Evolutionary conservation across 208 protist genomes (phyloP).

Genomic region (Naegleria fowleri): DNA sequence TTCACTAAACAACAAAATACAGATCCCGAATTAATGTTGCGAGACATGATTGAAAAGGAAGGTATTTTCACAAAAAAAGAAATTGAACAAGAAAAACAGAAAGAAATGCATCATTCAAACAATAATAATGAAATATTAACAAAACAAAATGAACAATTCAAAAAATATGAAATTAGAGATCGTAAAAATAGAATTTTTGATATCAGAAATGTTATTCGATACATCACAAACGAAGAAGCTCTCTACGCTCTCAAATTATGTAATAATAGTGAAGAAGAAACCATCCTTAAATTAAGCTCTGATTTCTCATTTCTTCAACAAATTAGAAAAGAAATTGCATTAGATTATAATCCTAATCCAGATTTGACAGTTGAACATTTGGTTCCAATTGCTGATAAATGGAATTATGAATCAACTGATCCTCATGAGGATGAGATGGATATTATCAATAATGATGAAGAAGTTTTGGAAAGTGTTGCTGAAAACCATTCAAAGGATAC

Average conservation of each 20-base stretch:
- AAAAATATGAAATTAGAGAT: not conserved
- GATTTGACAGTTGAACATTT: not conserved
- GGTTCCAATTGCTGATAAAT: not conserved
- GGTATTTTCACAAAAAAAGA: not conserved
- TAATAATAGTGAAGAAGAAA: constrained; percentile 9
- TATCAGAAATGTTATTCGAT: not conserved
- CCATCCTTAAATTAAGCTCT: not conserved
- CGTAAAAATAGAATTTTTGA: constrained; percentile 1
- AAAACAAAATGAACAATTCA: not conserved
- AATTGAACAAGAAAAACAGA: not conserved
- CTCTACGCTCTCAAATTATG: not conserved
- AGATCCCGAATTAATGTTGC: not conserved
- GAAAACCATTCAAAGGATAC: not conserved
- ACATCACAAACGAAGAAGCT: not conserved
- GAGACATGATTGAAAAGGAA: not conserved
- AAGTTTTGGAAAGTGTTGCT: not conserved
- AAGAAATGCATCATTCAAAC: not conserved
- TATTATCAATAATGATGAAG: not conserved
- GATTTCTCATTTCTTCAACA: not conserved
- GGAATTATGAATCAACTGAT: not conserved
- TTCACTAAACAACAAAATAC: not conserved
- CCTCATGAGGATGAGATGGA: not conserved
- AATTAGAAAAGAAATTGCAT: not conserved
- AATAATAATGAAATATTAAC: not conserved
- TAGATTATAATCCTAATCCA: constrained; percentile 13